phyloP scores from a whole-genome alignment of 2,329 filamentous ascomycete genomes.

The Rachicladosporium sp. region DNA sequence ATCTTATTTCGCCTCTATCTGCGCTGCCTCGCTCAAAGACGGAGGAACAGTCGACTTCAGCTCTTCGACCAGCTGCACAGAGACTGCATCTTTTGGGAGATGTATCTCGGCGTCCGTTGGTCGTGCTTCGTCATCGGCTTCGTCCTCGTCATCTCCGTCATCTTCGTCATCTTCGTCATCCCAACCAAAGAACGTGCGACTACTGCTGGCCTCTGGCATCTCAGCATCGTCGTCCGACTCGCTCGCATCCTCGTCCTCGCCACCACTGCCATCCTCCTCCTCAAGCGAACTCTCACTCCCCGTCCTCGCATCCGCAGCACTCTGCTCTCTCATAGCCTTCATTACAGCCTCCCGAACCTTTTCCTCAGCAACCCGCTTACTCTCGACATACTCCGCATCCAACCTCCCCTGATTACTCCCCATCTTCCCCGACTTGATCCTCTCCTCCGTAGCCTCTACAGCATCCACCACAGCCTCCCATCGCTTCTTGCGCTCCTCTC shows the following conservation, averaged over 20 bases:
- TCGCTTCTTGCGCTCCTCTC: constrained; percentile 67
- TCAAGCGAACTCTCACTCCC: constrained; percentile 28
- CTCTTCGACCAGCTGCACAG: constrained; percentile 10
- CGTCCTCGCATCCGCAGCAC: constrained; percentile 35
- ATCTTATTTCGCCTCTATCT: too few species aligned
- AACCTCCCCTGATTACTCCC: constrained; percentile 46
- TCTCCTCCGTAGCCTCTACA: constrained; percentile 71
- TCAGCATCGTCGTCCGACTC: constrained; percentile 25
- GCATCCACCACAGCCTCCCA: constrained; percentile 83
- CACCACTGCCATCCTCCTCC: constrained; percentile 32
- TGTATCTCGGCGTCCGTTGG: constrained; percentile 3
- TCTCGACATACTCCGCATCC: constrained; percentile 88
- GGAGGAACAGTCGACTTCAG: not conserved
- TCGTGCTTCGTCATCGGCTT: not conserved
- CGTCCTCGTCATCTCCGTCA: constrained; percentile 29
- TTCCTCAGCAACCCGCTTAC: constrained; percentile 80
- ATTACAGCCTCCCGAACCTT: constrained; percentile 67
- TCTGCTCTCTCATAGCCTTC: constrained; percentile 53
- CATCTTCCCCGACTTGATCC: constrained; percentile 61
- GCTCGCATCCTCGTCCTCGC: constrained; percentile 16
- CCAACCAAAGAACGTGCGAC: constrained; percentile 57
- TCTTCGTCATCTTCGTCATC: constrained; percentile 55
- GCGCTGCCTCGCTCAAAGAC: too few species aligned
- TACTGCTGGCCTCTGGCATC: constrained; percentile 12
- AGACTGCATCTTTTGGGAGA: constrained; percentile 2